A percentile compares a stretch with the other conserved stretches of the same genome.
These are phyloP conservation scores for Marasmius sp. DNA, from an alignment of 1,284 basidiomycete genomes.

Conservation along the genomic window DNA sequence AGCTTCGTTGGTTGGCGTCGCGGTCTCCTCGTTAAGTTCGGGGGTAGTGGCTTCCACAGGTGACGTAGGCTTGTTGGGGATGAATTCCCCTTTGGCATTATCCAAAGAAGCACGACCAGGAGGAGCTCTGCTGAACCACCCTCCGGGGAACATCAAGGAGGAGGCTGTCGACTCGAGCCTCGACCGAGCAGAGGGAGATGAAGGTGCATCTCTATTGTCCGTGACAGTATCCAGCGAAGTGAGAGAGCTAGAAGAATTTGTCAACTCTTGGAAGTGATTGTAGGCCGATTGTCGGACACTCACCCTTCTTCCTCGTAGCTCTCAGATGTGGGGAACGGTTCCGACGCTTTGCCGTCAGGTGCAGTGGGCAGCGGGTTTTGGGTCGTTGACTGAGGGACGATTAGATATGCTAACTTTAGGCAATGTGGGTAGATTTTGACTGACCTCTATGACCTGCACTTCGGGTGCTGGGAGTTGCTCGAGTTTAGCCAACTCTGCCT, in stretches of 20 bases:
- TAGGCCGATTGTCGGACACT: not conserved
- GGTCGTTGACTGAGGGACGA: not conserved
- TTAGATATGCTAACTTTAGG: not conserved
- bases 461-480: conserved; percentile 6
- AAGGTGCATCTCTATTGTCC: conserved; percentile 5
- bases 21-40: not conserved
- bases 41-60: conserved; percentile 11
- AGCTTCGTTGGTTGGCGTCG: not conserved
- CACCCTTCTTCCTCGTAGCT: conserved; percentile 3
- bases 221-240: conserved; percentile 10
- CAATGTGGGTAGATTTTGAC: not conserved
- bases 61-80: conserved; percentile 26
- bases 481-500: not conserved
- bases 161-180: conserved; percentile 52
- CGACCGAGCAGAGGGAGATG: conserved; percentile 27
- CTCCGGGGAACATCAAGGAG: conserved; percentile 55
- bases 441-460: not conserved
- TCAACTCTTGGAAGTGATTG: too few relatives aligned
- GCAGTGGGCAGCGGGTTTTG: not conserved
- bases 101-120: conserved; percentile 49
- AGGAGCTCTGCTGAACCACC: conserved; percentile 48
- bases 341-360: not conserved
- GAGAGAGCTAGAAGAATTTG: not conserved
- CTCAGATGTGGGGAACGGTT: not conserved
- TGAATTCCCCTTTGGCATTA: conserved; percentile 51